Evolutionary conservation across 139 green algal genomes (phyloP).

Genomic region (Eudorina sp.): DNA sequence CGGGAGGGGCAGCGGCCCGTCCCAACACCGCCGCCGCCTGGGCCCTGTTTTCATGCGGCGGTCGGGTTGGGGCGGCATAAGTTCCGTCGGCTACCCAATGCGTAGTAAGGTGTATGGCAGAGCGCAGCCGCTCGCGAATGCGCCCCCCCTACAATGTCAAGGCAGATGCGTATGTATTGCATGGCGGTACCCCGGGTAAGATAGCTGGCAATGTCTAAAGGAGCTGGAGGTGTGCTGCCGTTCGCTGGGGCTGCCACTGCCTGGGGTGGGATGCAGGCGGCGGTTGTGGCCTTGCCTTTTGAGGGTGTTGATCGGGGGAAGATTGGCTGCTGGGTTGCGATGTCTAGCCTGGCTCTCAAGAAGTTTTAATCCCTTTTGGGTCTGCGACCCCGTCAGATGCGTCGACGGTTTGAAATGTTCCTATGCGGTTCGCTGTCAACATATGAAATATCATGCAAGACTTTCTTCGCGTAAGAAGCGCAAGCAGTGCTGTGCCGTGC

Average conservation of each 20-base stretch:
- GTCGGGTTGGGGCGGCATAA: too few species aligned
- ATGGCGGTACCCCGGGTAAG: not conserved
- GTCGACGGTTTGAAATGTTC: conserved; percentile 19
- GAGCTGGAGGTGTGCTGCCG: not conserved
- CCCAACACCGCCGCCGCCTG: too few species aligned
- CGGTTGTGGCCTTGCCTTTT: not conserved
- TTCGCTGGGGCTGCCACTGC: not conserved
- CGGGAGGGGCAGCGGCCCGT: too few species aligned
- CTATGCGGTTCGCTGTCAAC: conserved; percentile 21
- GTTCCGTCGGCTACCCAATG: too few species aligned
- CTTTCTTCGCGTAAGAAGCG: not conserved
- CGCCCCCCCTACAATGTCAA: too few species aligned
- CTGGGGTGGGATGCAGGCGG: conserved; percentile 6
- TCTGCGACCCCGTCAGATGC: conserved; percentile 16
- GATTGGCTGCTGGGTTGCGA: not conserved
- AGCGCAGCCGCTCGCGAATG: too few species aligned
- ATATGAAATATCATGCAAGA: conserved; percentile 18
- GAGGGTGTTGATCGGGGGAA: not conserved
- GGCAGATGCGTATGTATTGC: too few species aligned
- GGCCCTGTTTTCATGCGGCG: too few species aligned
- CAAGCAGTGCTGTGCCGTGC: conserved; percentile 16
- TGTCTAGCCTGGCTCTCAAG: not conserved
- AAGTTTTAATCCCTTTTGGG: conserved; percentile 1
- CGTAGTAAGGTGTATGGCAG: too few species aligned
- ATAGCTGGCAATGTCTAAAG: not conserved